Evolutionary conservation across 106 monocot species (phyloP).

Genomic region (Dioscorea zingiberensis): DNA sequence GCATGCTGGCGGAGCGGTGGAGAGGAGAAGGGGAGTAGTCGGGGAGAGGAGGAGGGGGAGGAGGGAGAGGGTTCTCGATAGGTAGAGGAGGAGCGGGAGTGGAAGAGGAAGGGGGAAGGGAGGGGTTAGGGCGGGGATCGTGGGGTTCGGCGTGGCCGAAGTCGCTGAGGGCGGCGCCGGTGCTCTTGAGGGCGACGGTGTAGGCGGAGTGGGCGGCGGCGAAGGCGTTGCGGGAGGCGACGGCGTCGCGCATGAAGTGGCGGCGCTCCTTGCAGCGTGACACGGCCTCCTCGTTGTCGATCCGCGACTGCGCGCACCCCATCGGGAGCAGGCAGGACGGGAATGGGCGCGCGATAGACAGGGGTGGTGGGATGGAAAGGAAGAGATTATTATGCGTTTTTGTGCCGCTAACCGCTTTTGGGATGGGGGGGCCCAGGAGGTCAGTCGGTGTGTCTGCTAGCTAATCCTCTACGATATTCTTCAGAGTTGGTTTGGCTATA

Average conservation of each 20-base stretch:
- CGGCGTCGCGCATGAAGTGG: slow-evolving; percentile 46
- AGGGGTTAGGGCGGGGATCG: neutral
- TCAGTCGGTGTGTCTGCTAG: too few relatives aligned
- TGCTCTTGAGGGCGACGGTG: slow-evolving; percentile 54
- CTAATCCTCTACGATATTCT: too few relatives aligned
- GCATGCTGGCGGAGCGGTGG: slow-evolving; percentile 72
- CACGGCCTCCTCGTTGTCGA: slow-evolving; percentile 84
- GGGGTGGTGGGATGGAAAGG: too few relatives aligned
- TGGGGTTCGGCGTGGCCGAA: slow-evolving; percentile 48
- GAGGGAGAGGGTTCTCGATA: slow-evolving; percentile 23
- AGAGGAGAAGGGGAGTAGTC: slow-evolving; percentile 45
- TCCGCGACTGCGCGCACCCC: slow-evolving; percentile 87
- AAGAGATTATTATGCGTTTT: too few relatives aligned
- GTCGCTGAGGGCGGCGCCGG: slow-evolving; percentile 74
- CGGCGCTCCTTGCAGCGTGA: slow-evolving; percentile 71
- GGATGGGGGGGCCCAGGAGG: too few relatives aligned
- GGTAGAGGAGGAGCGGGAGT: slow-evolving; percentile 4
- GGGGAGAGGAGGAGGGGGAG: slow-evolving; percentile 61
- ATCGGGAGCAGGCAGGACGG: slow-evolving; percentile 18
- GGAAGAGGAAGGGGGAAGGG: neutral
- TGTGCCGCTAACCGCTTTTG: too few relatives aligned
- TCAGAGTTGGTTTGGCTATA: too few relatives aligned
- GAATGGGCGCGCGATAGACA: too few relatives aligned
- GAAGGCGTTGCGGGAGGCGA: slow-evolving; percentile 83
- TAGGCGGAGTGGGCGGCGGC: slow-evolving; percentile 84